Evolutionary conservation across 1,284 basidiomycete genomes (phyloP), one percentile per base, ranked within the genome.

Genomic region (Trichosporon sp.): DNA sequence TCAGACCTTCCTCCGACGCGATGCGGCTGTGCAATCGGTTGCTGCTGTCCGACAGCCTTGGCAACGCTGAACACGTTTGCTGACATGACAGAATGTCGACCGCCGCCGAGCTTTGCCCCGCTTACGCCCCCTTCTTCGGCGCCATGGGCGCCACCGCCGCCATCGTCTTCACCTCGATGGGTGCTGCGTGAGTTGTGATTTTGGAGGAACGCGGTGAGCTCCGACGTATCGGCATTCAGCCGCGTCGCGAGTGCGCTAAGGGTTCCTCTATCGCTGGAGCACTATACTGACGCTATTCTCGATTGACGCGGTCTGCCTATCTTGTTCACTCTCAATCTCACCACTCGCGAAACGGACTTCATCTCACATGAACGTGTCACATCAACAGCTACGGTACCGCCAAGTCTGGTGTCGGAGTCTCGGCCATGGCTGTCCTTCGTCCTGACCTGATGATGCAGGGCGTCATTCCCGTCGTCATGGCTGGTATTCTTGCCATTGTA

Each of bases 361-460:
- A 31, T 3, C 27, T n/a, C 56, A 12, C 3, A 31, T 60, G 18
- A n/a, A 18, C 13, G 7, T n/a, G 18, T 31, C 27, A 60, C 56
- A 29, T 32, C 23, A 44, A 13, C 70, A 86, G 85, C 67, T 88
- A 88, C 87, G 96, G 96, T 74, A 99, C 95, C 42, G 93, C 96
- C 79, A 99, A 99, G 87, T 97, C 96, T 78, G 96, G 96, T 81
- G 95, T 99, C 78, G 97, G 96, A 83, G 98, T 99, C 81, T 93
- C 95, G 69, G 95, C 95, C 75, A 96, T 98, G 95, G 93, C 95
- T 71, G 93, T 98, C 72, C 89, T 98, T 76, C 90, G 95, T 76
- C 93, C 93, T 69, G 93, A 95, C 86, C 87, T 93, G 76, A 93
- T 95, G 90, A 94, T 95, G 91, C 92, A 87, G 88, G 96, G 91